phyloP scores from a whole-genome alignment of 1,139 yeast species.

The Pichia sp. region DNA sequence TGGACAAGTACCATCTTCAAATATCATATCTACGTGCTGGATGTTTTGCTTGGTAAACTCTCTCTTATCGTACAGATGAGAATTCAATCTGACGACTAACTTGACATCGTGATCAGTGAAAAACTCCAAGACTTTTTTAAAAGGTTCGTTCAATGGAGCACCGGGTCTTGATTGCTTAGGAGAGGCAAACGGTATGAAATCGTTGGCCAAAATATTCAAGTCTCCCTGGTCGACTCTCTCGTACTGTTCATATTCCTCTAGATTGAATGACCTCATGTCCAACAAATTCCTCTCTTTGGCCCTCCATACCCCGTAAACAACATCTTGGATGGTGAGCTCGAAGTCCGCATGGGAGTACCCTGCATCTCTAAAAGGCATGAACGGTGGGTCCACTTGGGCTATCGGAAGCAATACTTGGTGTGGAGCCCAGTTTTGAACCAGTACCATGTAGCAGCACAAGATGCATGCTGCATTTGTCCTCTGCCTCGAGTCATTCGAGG shows the following conservation, averaged over 20 bases:
- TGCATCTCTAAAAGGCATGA: constrained; percentile 93
- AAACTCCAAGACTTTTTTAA: constrained; percentile 72
- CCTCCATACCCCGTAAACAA: constrained; percentile 95
- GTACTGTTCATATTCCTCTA: constrained; percentile 90
- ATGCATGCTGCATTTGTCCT: constrained; percentile 96
- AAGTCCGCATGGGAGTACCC: constrained; percentile 95
- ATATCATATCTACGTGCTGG: constrained; percentile 89
- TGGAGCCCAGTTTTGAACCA: constrained; percentile 97
- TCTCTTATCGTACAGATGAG: constrained; percentile 78
- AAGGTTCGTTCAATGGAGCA: constrained; percentile 58
- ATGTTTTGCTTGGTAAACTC: constrained; percentile 83
- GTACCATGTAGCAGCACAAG: constrained; percentile 88
- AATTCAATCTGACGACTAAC: constrained; percentile 85
- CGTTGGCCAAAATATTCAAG: constrained; percentile 85
- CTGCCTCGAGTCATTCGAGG: constrained; percentile 73
- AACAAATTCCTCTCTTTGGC: constrained; percentile 90
- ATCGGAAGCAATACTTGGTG: constrained; percentile 95
- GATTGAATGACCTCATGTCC: constrained; percentile 80
- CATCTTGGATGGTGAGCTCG: constrained; percentile 87
- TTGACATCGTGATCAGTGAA: constrained; percentile 72
- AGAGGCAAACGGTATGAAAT: constrained; percentile 95
- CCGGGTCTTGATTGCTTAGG: constrained; percentile 72
- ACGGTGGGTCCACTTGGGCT: constrained; percentile 88
- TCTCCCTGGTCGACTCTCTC: constrained; percentile 98
- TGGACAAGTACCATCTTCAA: constrained; percentile 98